These are phyloP conservation scores for Umbelopsis sp. DNA, from an alignment of 192 early-diverging fungal species.

Conservation along the genomic window DNA sequence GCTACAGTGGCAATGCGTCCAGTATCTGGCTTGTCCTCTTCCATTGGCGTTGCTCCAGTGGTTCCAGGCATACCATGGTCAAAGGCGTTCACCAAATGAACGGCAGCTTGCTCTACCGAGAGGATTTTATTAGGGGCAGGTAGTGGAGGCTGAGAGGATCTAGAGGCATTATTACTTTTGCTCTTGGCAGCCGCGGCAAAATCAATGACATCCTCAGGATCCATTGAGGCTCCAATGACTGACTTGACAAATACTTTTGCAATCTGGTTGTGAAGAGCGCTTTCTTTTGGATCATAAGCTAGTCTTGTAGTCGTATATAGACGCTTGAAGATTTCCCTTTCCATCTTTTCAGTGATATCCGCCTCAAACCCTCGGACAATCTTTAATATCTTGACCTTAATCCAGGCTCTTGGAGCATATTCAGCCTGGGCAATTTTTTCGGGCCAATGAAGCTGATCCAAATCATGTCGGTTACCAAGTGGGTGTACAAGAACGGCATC, in stretches of 20 bases:
- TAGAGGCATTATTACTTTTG: not conserved
- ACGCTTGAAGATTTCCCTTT: constrained; percentile 23
- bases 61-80: too few relatives aligned
- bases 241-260: constrained; percentile 4
- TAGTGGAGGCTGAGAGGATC: too few relatives aligned
- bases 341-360: constrained; percentile 23
- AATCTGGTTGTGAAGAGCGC: not conserved
- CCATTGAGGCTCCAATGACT: not conserved
- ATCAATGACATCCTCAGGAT: constrained; percentile 2
- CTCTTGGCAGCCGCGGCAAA: not conserved
- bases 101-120: too few relatives aligned
- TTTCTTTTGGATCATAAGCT: constrained; percentile 9
- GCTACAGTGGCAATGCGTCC: too few relatives aligned
- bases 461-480: constrained; percentile 10
- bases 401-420: constrained; percentile 35
- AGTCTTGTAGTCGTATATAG: constrained; percentile 25
- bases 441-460: constrained; percentile 14
- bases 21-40: too few relatives aligned
- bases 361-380: constrained; percentile 21
- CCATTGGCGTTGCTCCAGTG: too few relatives aligned
- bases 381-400: constrained; percentile 24
- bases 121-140: too few relatives aligned
- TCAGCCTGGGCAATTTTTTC: constrained; percentile 20
- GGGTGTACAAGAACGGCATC: constrained; percentile 20
- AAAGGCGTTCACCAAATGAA: too few relatives aligned